Base-by-base conservation (phyloP, 495 filamentous ascomycete genomes). In the Penicillium mononematosum region DNA sequence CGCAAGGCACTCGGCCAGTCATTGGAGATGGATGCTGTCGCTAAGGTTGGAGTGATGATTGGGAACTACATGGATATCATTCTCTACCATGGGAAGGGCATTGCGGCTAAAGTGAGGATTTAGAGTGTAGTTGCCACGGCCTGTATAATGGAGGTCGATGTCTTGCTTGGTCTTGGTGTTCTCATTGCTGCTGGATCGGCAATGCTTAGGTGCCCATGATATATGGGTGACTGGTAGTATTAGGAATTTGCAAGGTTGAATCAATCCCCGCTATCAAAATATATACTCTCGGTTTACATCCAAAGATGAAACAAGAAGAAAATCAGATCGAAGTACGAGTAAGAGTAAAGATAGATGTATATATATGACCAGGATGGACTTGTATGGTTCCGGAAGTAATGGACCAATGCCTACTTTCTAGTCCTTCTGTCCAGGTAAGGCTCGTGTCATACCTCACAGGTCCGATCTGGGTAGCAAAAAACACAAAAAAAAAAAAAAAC, bases 1-100 rank as follows among this genome's bases (percentile, higher is more conserved):
- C 84, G 78, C 62, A 84, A 84, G 63, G 92, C 94, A n/a, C 69
- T 98, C n/a, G 91, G 92, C 11, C 91, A 92, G 0, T 75, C 73
- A 27, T 69, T 97, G 61, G 86, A 87, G 69, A 67, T 98, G 57
- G 87, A 91, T 71, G 87, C 91, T n/a, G 76, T 78, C 56, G 94
- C 91, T 7, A 75, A 81, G 32, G 85, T 92, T 16, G 83, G 81
- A 27, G 73, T 96, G 20, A 78, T 80, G 63, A 68, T 96, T 51
- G 87, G 85, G n/a, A 70, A 81, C 61, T 96, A 89, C 83, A 78
- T 63, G 50, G 83, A 91, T 71, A 75, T 68, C 47, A 62, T 96
- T 38, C 83, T 84, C 80, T 91, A 88, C 70, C 63, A 78, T 57
- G 89, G 88, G 20, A 81, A 79, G 64, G 86, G 86, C 0, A 92